Evolutionary conservation across 352 stramenopile genomes (phyloP).

Genomic region (Lagenidium giganteum): DNA sequence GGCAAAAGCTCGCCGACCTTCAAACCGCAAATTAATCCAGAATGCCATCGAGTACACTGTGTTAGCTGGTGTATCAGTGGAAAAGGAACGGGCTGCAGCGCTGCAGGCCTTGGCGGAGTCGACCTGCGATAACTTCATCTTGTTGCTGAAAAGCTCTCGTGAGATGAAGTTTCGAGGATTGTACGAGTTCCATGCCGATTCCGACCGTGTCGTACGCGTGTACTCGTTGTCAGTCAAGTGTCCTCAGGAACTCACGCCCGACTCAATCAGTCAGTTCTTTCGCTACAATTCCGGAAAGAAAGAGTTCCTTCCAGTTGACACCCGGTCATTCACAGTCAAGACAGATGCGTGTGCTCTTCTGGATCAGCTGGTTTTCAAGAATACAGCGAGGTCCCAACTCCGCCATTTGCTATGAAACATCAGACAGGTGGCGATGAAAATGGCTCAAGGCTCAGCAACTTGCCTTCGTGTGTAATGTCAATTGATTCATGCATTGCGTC

Average conservation of each 20-base stretch:
- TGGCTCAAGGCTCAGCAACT: too few species aligned
- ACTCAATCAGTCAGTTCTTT: slow-evolving; percentile 67
- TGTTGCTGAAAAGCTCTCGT: slow-evolving; percentile 66
- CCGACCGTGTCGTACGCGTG: slow-evolving; percentile 30
- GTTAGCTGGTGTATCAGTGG: slow-evolving; percentile 53
- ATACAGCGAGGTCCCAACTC: slow-evolving; percentile 18
- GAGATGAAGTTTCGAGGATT: slow-evolving; percentile 72
- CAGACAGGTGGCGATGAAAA: too few species aligned
- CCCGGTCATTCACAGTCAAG: slow-evolving; percentile 63
- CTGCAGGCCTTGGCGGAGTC: slow-evolving; percentile 39
- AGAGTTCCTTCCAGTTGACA: slow-evolving; percentile 58
- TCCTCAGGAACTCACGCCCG: slow-evolving; percentile 21
- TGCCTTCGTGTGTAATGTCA: too few species aligned
- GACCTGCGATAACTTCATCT: slow-evolving; percentile 60
- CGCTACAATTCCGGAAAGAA: slow-evolving; percentile 85
- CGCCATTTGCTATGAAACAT: too few species aligned
- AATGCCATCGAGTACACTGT: slow-evolving; percentile 81
- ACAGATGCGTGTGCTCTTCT: slow-evolving; percentile 66
- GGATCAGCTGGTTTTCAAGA: slow-evolving; percentile 50
- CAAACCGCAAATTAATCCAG: slow-evolving; percentile 69
- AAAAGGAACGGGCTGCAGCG: slow-evolving; percentile 42
- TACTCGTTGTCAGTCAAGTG: slow-evolving; percentile 30
- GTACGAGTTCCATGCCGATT: slow-evolving; percentile 58
- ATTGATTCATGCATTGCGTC: too few species aligned
- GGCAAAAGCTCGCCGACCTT: slow-evolving; percentile 32